Evolutionary conservation across 208 protist genomes (phyloP).

Genomic region (Leishmania mexicana): DNA sequence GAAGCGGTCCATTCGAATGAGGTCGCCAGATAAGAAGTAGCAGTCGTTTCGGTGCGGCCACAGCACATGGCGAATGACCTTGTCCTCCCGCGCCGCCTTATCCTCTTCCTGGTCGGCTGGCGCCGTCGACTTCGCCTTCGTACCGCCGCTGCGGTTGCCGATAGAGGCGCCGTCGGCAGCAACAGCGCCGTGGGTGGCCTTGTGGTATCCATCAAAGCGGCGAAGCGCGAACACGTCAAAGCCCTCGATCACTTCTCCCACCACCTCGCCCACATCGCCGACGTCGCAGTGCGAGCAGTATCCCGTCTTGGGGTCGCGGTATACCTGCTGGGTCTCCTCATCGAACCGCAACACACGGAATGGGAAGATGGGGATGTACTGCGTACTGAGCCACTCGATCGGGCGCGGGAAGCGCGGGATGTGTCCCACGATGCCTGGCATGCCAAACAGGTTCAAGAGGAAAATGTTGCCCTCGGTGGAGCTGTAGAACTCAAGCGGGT

Average conservation of each 20-base stretch:
- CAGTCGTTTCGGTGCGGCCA: slow-evolving; percentile 48
- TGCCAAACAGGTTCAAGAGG: slow-evolving; percentile 62
- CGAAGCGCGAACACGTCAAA: slow-evolving; percentile 66
- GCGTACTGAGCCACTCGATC: slow-evolving; percentile 32
- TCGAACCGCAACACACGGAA: slow-evolving; percentile 57
- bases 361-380: slow-evolving; percentile 51
- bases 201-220: slow-evolving; percentile 78
- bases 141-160: not conserved
- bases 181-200: slow-evolving; percentile 2
- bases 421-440: slow-evolving; percentile 58
- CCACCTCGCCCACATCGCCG: slow-evolving; percentile 50
- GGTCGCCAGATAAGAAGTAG: slow-evolving; percentile 76
- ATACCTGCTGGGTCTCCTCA: slow-evolving; percentile 43
- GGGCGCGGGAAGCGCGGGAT: slow-evolving; percentile 50
- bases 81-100: slow-evolving; percentile 30
- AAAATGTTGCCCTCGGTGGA: slow-evolving; percentile 85
- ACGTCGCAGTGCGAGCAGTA: slow-evolving; percentile 39
- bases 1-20: slow-evolving; percentile 50
- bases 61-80: slow-evolving; percentile 55
- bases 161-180: not conserved
- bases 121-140: not conserved
- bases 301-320: slow-evolving; percentile 44
- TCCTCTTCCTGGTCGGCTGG: slow-evolving; percentile 23
- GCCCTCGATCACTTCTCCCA: slow-evolving; percentile 58
- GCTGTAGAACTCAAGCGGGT: slow-evolving; percentile 89